Base-by-base conservation (phyloP, 345 rosid genomes). In the Salix dunnii region DNA sequence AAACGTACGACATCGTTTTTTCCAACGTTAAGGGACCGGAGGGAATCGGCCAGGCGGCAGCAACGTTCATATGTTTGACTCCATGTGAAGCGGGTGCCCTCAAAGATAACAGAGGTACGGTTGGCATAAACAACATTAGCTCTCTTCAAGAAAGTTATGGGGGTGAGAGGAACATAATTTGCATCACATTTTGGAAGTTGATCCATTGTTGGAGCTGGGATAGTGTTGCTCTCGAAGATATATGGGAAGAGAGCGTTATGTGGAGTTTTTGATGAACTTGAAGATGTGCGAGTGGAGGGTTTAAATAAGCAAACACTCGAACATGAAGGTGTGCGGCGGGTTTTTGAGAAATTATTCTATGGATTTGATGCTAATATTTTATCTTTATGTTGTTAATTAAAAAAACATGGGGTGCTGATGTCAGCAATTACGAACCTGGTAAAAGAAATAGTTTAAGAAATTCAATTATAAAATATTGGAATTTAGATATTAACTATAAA, bases 151-250 rank as follows among this genome's bases (percentile, higher is more conserved):
- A 89, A 89, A 23, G 88, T 88, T 48, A 88, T 13, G 33, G 95
- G 98, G 38, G 94, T 82, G 25, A 91, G 86, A 1, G 94, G 78
- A 25, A 82, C 90, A 74, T 78, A 89, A 75, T 94, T 94, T 2
- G 98, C 98, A 5, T 53, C 66, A 33, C 94, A 90, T 48, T 81
- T 88, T 1, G 79, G 76, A 7, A 91, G 90, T 3, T 63, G 73
- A 2, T 91, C 90, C 95, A 89, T 91, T 12, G 16, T 58, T 27
- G 38, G 30, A 5, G 46, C 3, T 1, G 9, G 27, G 31, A 9
- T 66, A 20, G n/a, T 35, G 14, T 66, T 66, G 27, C 23, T 66
- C 4, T 35, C 4, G 38, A 63, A 55, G 40, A n/a, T 58, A 23
- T 10, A 27, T 43, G 51, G 13, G 40, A 5, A n/a, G 76, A 7